Percentiles rank a stretch among this genome's conserved stretches.
Evolutionary conservation across 1,284 basidiomycete species (phyloP).

Genomic region (Papiliotrema fonsecae): DNA sequence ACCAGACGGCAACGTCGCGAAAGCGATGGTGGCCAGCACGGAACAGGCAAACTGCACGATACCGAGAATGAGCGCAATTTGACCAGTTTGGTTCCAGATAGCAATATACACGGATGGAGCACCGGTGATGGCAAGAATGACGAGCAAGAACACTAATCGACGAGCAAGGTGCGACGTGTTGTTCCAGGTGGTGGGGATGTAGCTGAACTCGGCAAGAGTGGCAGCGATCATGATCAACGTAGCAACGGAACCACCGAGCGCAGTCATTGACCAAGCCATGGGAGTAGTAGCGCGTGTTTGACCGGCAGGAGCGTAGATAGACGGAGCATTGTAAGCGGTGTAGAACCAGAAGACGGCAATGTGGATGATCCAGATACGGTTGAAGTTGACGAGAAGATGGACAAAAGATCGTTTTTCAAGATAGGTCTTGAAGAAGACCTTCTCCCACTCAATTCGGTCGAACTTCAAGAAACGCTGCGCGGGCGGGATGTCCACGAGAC

Average conservation of each 20-base stretch:
- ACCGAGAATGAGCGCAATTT: constrained; percentile 73
- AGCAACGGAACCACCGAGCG: constrained; percentile 83
- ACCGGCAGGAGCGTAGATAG: constrained; percentile 64
- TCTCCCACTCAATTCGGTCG: constrained; percentile 88
- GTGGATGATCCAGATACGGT: constrained; percentile 95
- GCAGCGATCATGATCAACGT: constrained; percentile 89
- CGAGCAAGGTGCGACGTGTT: constrained; percentile 89
- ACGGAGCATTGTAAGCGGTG: constrained; percentile 87
- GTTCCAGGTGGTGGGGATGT: constrained; percentile 95
- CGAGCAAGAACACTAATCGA: constrained; percentile 73
- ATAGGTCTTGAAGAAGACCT: constrained; percentile 95
- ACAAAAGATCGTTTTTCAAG: constrained; percentile 90
- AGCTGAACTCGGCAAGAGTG: constrained; percentile 86
- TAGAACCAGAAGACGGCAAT: constrained; percentile 90
- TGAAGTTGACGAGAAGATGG: constrained; percentile 94
- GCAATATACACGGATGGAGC: constrained; percentile 90
- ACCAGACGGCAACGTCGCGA: constrained; percentile 82
- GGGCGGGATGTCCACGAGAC: constrained; percentile 81
- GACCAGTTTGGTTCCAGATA: constrained; percentile 61
- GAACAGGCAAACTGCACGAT: constrained; percentile 91
- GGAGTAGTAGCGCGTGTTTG: constrained; percentile 58
- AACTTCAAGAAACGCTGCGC: constrained; percentile 92
- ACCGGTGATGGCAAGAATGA: constrained; percentile 76
- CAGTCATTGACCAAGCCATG: constrained; percentile 80
- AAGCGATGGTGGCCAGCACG: constrained; percentile 71